Conservation (phyloP, 1,284 basidiomycete genomes). For the Sphaerobolus stellatus region DNA sequence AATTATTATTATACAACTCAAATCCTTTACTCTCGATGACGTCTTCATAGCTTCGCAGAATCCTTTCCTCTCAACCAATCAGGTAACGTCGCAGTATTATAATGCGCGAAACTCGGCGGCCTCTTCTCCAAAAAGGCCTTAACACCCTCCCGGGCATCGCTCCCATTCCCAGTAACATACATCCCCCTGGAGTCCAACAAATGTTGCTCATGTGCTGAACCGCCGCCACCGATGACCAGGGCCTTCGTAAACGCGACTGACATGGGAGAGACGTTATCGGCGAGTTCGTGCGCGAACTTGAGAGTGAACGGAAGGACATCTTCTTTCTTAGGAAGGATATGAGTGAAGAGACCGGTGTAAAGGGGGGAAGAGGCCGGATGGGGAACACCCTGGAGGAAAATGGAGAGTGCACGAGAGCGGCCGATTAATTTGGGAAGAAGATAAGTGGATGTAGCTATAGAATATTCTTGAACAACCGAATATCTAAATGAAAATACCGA, state of each 20-base stretch:
- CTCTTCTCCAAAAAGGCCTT: constrained; percentile 50
- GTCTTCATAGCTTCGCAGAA: no score
- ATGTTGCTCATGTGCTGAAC: constrained; percentile 53
- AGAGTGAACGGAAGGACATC: constrained; percentile 53
- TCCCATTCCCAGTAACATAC: constrained; percentile 35
- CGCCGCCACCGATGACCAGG: constrained; percentile 48
- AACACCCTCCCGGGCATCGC: constrained; percentile 49
- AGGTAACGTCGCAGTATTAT: neutral
- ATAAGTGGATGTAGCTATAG: constrained; percentile 48
- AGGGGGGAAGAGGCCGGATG: constrained; percentile 42
- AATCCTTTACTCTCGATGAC: no score
- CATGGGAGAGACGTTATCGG: constrained; percentile 48
- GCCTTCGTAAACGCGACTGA: constrained; percentile 52
- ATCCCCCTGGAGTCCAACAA: constrained; percentile 52
- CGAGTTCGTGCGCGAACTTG: constrained; percentile 51
- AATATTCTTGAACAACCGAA: constrained; percentile 51
- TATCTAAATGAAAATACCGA: constrained; percentile 55
- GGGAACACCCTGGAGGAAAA: constrained; percentile 50
- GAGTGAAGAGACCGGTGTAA: constrained; percentile 46
- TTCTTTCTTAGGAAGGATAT: constrained; percentile 46
- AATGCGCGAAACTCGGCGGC: constrained; percentile 42
- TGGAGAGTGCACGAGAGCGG: constrained; percentile 47
- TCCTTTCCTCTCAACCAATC: neutral
- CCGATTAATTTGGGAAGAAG: constrained; percentile 55
- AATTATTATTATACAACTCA: no score